These are phyloP conservation scores for Furcasterigmium sp. DNA, from an alignment of 2,329 filamentous ascomycete genomes.

Conservation along the genomic window DNA sequence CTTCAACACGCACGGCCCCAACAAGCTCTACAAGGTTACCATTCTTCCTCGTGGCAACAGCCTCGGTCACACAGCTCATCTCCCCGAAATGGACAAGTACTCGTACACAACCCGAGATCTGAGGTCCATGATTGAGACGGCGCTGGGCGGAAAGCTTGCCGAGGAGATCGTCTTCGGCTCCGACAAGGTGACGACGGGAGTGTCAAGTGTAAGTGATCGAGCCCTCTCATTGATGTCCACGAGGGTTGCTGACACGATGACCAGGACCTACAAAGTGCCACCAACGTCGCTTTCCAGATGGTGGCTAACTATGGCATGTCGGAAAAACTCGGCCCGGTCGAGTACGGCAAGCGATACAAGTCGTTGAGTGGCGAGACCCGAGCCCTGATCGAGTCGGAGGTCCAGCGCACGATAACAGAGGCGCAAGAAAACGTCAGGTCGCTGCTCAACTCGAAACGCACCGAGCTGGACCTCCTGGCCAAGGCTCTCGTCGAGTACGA, in stretches of 20 bases:
- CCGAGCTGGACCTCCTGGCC: conserved; percentile 82
- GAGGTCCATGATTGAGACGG: conserved; percentile 71
- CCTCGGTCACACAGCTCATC: conserved; percentile 79
- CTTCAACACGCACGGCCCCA: conserved; percentile 66
- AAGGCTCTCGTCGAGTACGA: conserved; percentile 92
- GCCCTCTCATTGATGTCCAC: neutral
- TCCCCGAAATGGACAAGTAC: conserved; percentile 91
- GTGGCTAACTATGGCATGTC: conserved; percentile 90
- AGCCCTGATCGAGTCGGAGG: conserved; percentile 80
- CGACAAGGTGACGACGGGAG: conserved; percentile 89
- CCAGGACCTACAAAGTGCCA: conserved; percentile 80
- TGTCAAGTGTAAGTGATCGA: conserved; percentile 60
- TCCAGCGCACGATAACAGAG: conserved; percentile 78
- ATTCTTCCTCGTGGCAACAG: conserved; percentile 87
- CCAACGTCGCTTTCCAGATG: conserved; percentile 77
- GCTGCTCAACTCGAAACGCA: conserved; percentile 68
- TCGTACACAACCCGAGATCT: conserved; percentile 83
- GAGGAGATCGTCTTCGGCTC: conserved; percentile 88
- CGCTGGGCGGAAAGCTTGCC: conserved; percentile 81
- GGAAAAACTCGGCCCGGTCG: conserved; percentile 79
- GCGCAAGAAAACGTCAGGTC: conserved; percentile 68
- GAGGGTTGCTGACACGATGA: neutral
- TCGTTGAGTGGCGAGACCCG: conserved; percentile 82
- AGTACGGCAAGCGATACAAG: conserved; percentile 76
- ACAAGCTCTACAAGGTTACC: conserved; percentile 91